These are phyloP conservation scores for Lipomyces mesembrius DNA, from an alignment of 805 yeast genomes.

Conservation along the genomic window DNA sequence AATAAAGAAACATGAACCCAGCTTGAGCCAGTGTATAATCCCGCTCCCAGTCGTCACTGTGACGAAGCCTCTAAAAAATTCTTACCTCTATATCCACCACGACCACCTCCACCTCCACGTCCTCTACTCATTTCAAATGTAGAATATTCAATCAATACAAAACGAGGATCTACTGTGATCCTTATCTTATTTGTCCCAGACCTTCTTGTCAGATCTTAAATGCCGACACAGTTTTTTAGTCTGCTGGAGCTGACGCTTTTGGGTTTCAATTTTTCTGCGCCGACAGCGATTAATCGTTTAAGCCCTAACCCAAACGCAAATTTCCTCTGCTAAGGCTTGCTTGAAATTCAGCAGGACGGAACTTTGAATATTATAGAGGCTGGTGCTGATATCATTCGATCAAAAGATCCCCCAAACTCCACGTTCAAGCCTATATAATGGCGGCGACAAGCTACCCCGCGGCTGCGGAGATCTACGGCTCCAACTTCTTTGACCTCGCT, in stretches of 20 bases:
- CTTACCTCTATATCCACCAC: slow-evolving; percentile 47
- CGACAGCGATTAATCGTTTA: too few relatives aligned
- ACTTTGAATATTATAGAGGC: too few relatives aligned
- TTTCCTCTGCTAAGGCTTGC: too few relatives aligned
- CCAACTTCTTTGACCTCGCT: slow-evolving; percentile 19
- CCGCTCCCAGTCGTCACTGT: background rate
- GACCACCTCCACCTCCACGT: slow-evolving; percentile 66
- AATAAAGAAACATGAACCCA: background rate
- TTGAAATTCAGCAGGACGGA: too few relatives aligned
- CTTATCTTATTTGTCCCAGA: background rate
- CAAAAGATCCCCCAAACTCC: background rate
- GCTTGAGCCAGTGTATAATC: background rate
- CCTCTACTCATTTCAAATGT: slow-evolving; percentile 64
- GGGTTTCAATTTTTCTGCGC: background rate
- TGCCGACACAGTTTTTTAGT: background rate
- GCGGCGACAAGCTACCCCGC: slow-evolving; percentile 4
- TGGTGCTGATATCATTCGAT: background rate
- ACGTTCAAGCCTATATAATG: background rate
- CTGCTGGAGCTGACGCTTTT: background rate
- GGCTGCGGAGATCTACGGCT: slow-evolving; percentile 15
- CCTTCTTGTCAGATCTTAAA: background rate
- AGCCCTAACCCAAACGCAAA: too few relatives aligned
- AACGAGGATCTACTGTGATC: background rate
- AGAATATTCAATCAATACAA: background rate
- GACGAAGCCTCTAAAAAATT: background rate